A percentile compares a stretch with the other conserved stretches of the same genome.
phyloP scores from a whole-genome alignment of 2,329 filamentous ascomycete species.

The Ceratocystis smalleyi region DNA sequence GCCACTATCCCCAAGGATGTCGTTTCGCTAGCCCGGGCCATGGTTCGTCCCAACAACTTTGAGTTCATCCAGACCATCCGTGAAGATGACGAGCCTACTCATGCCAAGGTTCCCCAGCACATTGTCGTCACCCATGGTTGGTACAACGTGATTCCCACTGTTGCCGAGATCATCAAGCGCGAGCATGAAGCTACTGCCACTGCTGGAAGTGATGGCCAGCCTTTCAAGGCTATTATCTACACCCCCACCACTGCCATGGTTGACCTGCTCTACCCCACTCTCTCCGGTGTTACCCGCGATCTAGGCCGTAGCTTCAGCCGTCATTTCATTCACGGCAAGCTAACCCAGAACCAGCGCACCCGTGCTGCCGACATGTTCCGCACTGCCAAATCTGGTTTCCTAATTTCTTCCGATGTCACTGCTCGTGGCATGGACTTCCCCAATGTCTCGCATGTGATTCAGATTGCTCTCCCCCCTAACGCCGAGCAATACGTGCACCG shows the following conservation, averaged over 20 bases:
- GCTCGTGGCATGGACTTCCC: conserved; percentile 76
- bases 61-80: conserved; percentile 81
- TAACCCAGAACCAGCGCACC: conserved; percentile 56
- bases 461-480: conserved; percentile 48
- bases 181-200: conserved; percentile 34
- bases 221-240: conserved; percentile 96
- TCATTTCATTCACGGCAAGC: conserved; percentile 61
- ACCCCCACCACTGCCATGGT: conserved; percentile 66
- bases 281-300: conserved; percentile 41
- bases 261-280: conserved; percentile 23
- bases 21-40: conserved; percentile 58
- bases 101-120: conserved; percentile 69
- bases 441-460: conserved; percentile 63
- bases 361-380: conserved; percentile 59
- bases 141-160: conserved; percentile 59
- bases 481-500: conserved; percentile 64
- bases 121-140: conserved; percentile 51
- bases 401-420: conserved; percentile 67
- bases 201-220: conserved; percentile 27
- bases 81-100: conserved; percentile 68
- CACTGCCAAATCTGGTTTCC: conserved; percentile 40
- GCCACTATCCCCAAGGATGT: conserved; percentile 81
- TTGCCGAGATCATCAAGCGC: conserved; percentile 59
- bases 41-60: conserved; percentile 65
- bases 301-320: conserved; percentile 26